Percentiles rank a stretch among this genome's conserved stretches.
These are phyloP conservation scores for Dioszegia crocea DNA, from an alignment of 768 basidiomycete species.

Conservation along the genomic window DNA sequence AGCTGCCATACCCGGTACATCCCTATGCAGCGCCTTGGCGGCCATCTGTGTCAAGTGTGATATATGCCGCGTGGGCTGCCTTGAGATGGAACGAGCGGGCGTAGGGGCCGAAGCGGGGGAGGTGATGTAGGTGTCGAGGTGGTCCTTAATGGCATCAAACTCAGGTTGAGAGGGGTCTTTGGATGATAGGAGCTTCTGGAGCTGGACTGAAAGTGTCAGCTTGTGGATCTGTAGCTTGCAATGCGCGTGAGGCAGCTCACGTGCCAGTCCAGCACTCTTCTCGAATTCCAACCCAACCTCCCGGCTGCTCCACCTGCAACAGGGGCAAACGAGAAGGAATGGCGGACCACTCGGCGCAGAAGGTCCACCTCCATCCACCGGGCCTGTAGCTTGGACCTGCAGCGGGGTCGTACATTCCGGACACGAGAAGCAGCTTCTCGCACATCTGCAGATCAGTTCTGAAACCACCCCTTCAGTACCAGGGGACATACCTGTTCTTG, in stretches of 20 bases:
- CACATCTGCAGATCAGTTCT: constrained; percentile 67
- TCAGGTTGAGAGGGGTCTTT: constrained; percentile 67
- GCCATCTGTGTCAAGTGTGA: constrained; percentile 65
- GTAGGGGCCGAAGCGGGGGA: constrained; percentile 21
- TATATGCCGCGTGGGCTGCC: constrained; percentile 27
- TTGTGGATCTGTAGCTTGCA: background rate
- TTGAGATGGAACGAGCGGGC: background rate
- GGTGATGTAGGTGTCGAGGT: constrained; percentile 92
- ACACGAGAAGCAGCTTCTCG: constrained; percentile 95
- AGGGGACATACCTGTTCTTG: constrained; percentile 71
- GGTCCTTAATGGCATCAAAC: constrained; percentile 91
- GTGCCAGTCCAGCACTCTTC: constrained; percentile 90
- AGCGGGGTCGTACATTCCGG: constrained; percentile 87
- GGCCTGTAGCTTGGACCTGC: constrained; percentile 76
- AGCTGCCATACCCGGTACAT: constrained; percentile 53
- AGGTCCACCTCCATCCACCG: constrained; percentile 50
- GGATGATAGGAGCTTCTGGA: constrained; percentile 84
- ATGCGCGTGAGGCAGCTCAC: constrained; percentile 56
- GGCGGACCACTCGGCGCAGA: constrained; percentile 60
- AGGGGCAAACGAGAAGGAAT: constrained; percentile 84
- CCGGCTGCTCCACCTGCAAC: constrained; percentile 91
- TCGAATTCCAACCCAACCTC: constrained; percentile 90
- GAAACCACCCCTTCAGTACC: background rate
- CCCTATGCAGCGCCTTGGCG: constrained; percentile 78
- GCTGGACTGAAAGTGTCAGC: constrained; percentile 61